phyloP scores from a whole-genome alignment of 2,329 filamentous ascomycete species.

The Colletotrichum euphorbiae region DNA sequence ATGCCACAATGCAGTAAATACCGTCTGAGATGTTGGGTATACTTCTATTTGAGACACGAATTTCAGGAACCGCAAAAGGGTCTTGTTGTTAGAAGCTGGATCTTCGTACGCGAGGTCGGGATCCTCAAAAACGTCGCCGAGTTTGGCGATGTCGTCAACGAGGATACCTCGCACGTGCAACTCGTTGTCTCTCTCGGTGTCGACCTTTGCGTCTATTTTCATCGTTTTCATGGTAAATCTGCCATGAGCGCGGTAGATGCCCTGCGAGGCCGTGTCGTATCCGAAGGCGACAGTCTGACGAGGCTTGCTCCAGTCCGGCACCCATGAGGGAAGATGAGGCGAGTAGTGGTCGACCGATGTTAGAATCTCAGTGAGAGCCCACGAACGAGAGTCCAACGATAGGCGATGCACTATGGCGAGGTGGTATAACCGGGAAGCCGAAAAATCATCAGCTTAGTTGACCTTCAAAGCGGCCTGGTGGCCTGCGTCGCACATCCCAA shows the following conservation, averaged over 20 bases:
- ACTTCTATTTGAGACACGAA: not conserved
- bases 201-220: not conserved
- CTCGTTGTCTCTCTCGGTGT: not conserved
- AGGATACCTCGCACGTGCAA: not conserved
- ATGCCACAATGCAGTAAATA: conserved; percentile 21
- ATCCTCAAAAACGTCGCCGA: not conserved
- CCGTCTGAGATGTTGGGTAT: not conserved
- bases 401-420: not conserved
- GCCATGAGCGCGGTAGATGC: not conserved
- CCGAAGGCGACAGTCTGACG: conserved; percentile 5
- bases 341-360: conserved; percentile 19
- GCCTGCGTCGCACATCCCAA: conserved; percentile 2
- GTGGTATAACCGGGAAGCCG: conserved; percentile 3
- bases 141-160: not conserved
- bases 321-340: conserved; percentile 27
- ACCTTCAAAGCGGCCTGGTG: not conserved
- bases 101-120: conserved; percentile 45
- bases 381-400: not conserved
- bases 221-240: not conserved
- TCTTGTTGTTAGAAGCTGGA: conserved; percentile 35
- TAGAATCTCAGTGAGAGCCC: not conserved
- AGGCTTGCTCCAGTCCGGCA: conserved; percentile 27
- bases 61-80: not conserved
- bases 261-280: not conserved
- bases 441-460: conserved; percentile 9